These are phyloP conservation scores for Torulaspora microellipsoides DNA, from an alignment of 805 yeast species.

Conservation along the genomic window DNA sequence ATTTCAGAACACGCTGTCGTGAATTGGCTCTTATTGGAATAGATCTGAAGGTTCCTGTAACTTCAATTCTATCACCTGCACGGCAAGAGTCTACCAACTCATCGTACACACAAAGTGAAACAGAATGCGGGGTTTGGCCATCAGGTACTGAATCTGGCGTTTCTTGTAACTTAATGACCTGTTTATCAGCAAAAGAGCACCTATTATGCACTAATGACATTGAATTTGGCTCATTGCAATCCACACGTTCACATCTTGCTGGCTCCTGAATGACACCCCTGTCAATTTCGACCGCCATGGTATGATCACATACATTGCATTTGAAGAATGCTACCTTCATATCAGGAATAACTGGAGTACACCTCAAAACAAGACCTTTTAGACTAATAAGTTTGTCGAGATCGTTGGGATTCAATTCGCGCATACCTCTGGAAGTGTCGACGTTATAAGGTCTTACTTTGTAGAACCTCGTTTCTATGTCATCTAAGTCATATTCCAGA, in stretches of 20 bases:
- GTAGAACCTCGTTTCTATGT: constrained; percentile 74
- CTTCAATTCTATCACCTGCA: constrained; percentile 95
- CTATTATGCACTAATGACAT: constrained; percentile 91
- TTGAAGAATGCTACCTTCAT: constrained; percentile 96
- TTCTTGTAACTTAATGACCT: constrained; percentile 89
- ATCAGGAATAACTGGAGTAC: constrained; percentile 92
- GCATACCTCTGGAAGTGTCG: constrained; percentile 70
- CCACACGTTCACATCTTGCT: constrained; percentile 82
- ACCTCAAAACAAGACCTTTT: constrained; percentile 84
- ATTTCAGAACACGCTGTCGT: constrained; percentile 75
- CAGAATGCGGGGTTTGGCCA: constrained; percentile 97
- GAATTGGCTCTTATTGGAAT: constrained; percentile 87
- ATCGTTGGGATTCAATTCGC: constrained; percentile 90
- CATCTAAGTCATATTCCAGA: constrained; percentile 49
- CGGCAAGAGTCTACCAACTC: constrained; percentile 91
- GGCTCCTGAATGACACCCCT: constrained; percentile 95
- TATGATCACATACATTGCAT: constrained; percentile 92
- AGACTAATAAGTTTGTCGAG: constrained; percentile 88
- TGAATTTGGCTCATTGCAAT: constrained; percentile 76
- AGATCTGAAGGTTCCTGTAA: constrained; percentile 91
- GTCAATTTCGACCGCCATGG: constrained; percentile 86
- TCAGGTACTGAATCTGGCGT: constrained; percentile 95
- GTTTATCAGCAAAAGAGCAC: constrained; percentile 91
- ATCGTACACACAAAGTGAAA: constrained; percentile 89
- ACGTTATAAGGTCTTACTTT: constrained; percentile 88